Base-by-base conservation (phyloP, 306 rosid genomes). In the Sicyos edulis region DNA sequence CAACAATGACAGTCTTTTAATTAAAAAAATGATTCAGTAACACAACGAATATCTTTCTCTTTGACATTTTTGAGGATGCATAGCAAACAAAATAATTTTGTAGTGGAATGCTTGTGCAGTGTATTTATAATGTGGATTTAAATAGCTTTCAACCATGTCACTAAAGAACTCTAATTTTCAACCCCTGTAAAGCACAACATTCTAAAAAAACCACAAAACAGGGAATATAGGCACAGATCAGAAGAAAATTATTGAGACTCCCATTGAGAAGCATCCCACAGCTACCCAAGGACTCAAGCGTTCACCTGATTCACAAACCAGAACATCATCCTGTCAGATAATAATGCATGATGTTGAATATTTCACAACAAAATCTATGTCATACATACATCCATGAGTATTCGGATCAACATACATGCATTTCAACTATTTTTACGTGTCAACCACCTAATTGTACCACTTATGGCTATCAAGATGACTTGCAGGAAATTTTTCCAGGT, bases 241-340 rank as follows among this genome's bases (percentile, higher is more conserved):
- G 88, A 83, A 85, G 79, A 87, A 85, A 37, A 87, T 76, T 70
- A 85, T 76, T 11, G 87, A 83, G 63, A 87, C 83, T 49, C 87
- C 92, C 88, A 87, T 87, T 61, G 78, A 55, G 76, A 87, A 81
- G 79, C 92, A 87, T 47, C 89, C 89, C 54, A 73, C 75, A 63
- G 88, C 83, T 73, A 87, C 89, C 73, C 92, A 87, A 2, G 89
- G 89, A 73, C 92, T 85, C 76, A 87, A 81, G 17, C 92, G 92
- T 74, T 87, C 88, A 79, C 92, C 89, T 87, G 84, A 61, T 72
- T 68, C 76, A 80, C 63, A 61, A 79, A 79, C 52, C 71, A 74
- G 45, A 55, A 34, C 57, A 69, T 51, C 73, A 69, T 0, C 73
- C 59, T 2, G 73, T 69, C 45, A 69, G 73, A 22, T 49, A 50